Base-by-base conservation (phyloP, 805 yeast species). In the Teunomyces stri region DNA sequence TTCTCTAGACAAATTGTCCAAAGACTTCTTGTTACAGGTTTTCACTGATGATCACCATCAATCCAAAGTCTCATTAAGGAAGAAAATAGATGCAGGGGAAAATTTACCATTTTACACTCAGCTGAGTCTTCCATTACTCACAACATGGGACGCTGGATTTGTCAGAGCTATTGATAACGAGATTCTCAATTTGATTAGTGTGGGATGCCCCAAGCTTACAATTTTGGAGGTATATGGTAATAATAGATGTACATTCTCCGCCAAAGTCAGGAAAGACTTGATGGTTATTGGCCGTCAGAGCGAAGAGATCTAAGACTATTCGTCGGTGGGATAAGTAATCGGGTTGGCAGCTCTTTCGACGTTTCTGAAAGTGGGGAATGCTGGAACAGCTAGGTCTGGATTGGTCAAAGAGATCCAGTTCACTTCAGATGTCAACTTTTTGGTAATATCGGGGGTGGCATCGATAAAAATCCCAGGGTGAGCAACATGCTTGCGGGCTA, bases 171-270 rank as follows among this genome's bases (percentile, higher is more conserved):
- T 89, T 10, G 89, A 89, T 59, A 89, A 92, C 63, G 76, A 74
- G 15, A 76, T 81, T 0, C 62, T 91, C n/a, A 79, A 78, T 21
- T 58, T 76, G 25, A 55, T 89, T 16, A 76, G 86, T 2, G 66
- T 75, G 22, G 74, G 78, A 9, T 87, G 94, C 51, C 78, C 82
- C 0, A 79, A 79, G 41, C 65, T 92, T 47, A 74, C 76, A 40
- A 73, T 87, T 12, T 60, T 92, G 46, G 95, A 89, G 56, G 91
- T 89, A 12, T 89, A 84, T 62, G 97, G 97, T 1, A 74, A 85
- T 59, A 87, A 86, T 59, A 70, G 81, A 56, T 80, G 89, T 49
- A 80, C 90, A 1, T 67, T 74, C 6, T 70, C 72, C 21, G 85
- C 87, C 0, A 65, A 63, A 3, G 62, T 78, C 1, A 69, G 85